These are phyloP conservation scores for Trapa incisa DNA, from an alignment of 345 rosid genomes.

Conservation along the genomic window DNA sequence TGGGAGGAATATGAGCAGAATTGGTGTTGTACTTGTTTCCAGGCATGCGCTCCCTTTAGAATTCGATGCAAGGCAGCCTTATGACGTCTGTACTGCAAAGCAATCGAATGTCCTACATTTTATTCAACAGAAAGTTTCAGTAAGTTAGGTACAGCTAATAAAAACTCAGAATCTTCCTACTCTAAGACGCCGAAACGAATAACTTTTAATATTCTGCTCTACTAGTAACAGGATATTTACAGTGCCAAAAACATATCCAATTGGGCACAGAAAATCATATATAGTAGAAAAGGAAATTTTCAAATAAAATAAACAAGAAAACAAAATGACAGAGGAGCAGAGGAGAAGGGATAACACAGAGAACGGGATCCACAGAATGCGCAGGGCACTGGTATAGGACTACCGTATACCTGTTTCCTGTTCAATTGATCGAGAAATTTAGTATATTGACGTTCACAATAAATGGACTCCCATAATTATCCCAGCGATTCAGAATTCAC, in stretches of 20 bases:
- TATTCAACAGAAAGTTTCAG: slow-evolving; percentile 16
- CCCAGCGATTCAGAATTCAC: background rate
- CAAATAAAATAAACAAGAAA: slow-evolving; percentile 8
- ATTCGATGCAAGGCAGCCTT: slow-evolving; percentile 19
- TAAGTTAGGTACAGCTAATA: slow-evolving; percentile 11
- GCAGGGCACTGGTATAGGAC: slow-evolving; percentile 21
- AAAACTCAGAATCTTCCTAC: slow-evolving; percentile 9
- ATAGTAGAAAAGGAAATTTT: slow-evolving; percentile 8
- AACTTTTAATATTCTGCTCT: background rate
- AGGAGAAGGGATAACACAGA: slow-evolving; percentile 15
- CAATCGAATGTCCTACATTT: slow-evolving; percentile 44
- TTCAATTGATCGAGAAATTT: slow-evolving; percentile 9
- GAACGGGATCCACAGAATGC: slow-evolving; percentile 53
- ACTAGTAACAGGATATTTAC: background rate
- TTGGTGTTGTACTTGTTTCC: slow-evolving; percentile 70
- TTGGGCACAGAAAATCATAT: slow-evolving; percentile 6
- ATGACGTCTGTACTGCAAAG: slow-evolving; percentile 11
- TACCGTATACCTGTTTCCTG: slow-evolving; percentile 7
- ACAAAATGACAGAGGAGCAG: slow-evolving; percentile 17
- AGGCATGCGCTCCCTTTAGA: slow-evolving; percentile 72
- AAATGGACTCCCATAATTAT: slow-evolving; percentile 3
- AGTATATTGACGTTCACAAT: slow-evolving; percentile 9
- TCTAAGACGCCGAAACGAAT: slow-evolving; percentile 3
- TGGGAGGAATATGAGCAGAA: slow-evolving; percentile 30
- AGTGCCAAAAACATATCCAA: background rate